Base-by-base conservation (phyloP, 305 asterid genomes). In the Rubia balearica region DNA sequence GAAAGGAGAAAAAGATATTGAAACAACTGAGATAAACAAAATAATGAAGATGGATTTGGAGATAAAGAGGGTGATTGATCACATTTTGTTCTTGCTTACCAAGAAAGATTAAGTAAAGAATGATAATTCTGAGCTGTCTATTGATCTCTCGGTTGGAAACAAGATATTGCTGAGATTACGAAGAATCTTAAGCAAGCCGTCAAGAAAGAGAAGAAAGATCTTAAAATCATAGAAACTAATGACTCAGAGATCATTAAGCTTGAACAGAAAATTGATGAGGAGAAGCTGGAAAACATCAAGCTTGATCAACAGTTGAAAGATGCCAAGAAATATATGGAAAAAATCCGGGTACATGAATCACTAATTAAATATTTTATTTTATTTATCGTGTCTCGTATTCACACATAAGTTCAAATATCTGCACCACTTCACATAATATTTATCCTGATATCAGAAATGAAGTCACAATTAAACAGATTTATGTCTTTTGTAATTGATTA, bases 51-150 rank as follows among this genome's bases (percentile, higher is more conserved):
- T 9, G 24, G 22, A 6, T 53, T 0, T 21, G 19, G 59, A 53
- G 19, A 6, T n/a, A 5, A 3, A 6, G 22, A 53, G 59, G 59
- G 2, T 0, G 10, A 0, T 53, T 53, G 59, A n/a, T 1, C 59
- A 53, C 3, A n/a, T 53, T 6, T 0, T 1, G 0, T 19, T n/a
- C 24, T 3, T 17, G 24, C 2, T 0, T 6, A 7, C 7, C 0
- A 1, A 17, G 59, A 17, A 7, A 8, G 11, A n/a, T 53, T 11
- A 6, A 17, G 17, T 3, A 1, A 53, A 22, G 3, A 7, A 7
- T 16, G 59, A 53, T 2, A n/a, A 0, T 53, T 17, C 24, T 7
- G 24, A 53, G 6, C 59, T 53, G 7, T 8, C 3, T 8, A 0
- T 11, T n/a, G 59, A 53, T 53, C 11, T 51, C 0, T 17, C 22